Evolutionary conservation across 177 flowering plant genomes (phyloP).

Genomic region (Telopea speciosissima): DNA sequence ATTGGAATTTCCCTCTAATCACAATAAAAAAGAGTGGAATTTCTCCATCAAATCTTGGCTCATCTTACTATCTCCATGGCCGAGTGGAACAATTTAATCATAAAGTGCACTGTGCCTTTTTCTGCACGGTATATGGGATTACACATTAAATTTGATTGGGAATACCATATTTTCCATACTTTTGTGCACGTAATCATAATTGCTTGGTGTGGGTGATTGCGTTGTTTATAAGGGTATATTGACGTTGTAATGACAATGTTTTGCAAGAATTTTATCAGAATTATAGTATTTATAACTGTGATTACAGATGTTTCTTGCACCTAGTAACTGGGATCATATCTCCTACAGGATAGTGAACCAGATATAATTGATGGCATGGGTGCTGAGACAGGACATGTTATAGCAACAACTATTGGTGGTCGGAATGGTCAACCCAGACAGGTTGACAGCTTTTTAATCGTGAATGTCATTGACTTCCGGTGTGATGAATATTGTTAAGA

Average conservation of each 20-base stretch:
- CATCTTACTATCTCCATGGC: not conserved
- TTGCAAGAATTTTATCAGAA: not conserved
- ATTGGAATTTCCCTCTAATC: not conserved
- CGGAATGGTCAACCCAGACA: conserved; percentile 71
- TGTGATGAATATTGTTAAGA: not conserved
- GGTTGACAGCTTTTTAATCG: conserved; percentile 28
- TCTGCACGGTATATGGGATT: no score
- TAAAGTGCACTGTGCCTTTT: no score
- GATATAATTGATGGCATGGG: conserved; percentile 70
- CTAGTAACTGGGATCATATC: not conserved
- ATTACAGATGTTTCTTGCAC: not conserved
- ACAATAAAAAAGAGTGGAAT: no score
- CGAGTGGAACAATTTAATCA: not conserved
- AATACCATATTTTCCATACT: no score
- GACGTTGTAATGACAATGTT: no score
- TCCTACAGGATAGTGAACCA: conserved; percentile 67
- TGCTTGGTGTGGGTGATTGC: not conserved
- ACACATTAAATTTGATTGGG: no score
- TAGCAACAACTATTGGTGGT: conserved; percentile 58
- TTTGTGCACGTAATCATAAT: no score
- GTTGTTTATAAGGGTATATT: not conserved
- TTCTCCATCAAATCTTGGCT: not conserved
- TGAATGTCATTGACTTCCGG: not conserved
- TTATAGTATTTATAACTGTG: not conserved
- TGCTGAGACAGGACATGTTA: conserved; percentile 67